Base-by-base conservation (phyloP, 139 green algal species). In the Coccomyxa sp. region DNA sequence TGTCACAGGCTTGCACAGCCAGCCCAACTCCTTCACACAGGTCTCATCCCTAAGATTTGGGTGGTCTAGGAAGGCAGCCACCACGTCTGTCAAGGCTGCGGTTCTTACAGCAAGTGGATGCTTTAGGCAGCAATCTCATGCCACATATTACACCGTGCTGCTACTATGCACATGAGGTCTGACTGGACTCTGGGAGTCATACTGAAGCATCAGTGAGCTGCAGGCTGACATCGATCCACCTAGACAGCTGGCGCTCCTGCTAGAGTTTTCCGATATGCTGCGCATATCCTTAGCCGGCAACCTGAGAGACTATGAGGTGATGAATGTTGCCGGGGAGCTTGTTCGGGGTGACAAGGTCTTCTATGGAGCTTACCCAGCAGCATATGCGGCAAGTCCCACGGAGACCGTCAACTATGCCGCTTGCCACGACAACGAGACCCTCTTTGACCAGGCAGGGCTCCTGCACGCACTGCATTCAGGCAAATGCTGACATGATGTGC, bases 381-480 rank as follows among this genome's bases (percentile, higher is more conserved):
- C 82, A 10, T 95, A 95, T 73, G 84, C 89, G 37, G 69, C 34
- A 6, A 50, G 88, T 31, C 89, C 91, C 1, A 78, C 58, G 69
- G 92, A 97, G 78, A 90, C 93, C 70, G 89, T 98, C 33, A 88
- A 92, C 39, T 98, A 95, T 85, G 88, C 93, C 8, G 88, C 87
- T 76, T 96, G 93, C 78, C 94, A 98, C 81, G 94, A 98, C 85
- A 96, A 96, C 78, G 89, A 95, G 69, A 95, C 90, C 54, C 89
- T 95, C 18, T 98, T 95, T 85, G 94, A 98, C 85, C 82, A 89
- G 79, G 86, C 85, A 22, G 10, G 33, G 27, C 18, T 27, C 27
- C n/a, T 16, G n/a, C n/a, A n/a, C n/a, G n/a, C n/a, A n/a, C n/a
- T n/a, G n/a, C n/a, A n/a, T n/a, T n/a, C n/a, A n/a, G n/a, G n/a